Evolutionary conservation across 2,329 filamentous ascomycete species (phyloP).

Genomic region (Xylariaceae sp.): DNA sequence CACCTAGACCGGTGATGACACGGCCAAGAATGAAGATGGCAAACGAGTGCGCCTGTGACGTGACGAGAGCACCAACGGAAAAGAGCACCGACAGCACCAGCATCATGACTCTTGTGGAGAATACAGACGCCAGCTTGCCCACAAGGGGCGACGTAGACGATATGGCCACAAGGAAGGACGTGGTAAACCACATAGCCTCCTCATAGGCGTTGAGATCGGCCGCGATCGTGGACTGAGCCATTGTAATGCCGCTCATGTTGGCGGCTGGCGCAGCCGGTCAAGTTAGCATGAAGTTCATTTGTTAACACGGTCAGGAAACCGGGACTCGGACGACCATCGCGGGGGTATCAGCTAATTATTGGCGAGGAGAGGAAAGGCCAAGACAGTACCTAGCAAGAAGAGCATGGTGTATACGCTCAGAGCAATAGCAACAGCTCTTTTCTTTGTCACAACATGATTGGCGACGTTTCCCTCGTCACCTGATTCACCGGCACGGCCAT

Average conservation of each 20-base stretch:
- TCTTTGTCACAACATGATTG: slow-evolving; percentile 29
- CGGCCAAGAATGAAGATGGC: slow-evolving; percentile 63
- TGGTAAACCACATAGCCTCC: slow-evolving; percentile 74
- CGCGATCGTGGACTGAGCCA: slow-evolving; percentile 72
- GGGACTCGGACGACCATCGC: background rate
- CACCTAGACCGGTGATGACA: slow-evolving; percentile 62
- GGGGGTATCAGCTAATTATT: background rate
- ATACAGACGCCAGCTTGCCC: slow-evolving; percentile 68
- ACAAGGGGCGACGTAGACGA: slow-evolving; percentile 62
- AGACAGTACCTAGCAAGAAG: slow-evolving; percentile 50
- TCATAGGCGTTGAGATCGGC: slow-evolving; percentile 69
- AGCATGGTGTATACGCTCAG: slow-evolving; percentile 52
- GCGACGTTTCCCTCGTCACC: slow-evolving; percentile 24
- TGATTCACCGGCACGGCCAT: background rate
- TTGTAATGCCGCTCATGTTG: slow-evolving; percentile 78
- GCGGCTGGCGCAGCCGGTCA: slow-evolving; percentile 36
- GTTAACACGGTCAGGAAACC: background rate
- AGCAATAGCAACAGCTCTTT: slow-evolving; percentile 42
- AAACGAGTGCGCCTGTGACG: slow-evolving; percentile 55
- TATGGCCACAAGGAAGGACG: slow-evolving; percentile 61
- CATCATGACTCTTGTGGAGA: slow-evolving; percentile 62
- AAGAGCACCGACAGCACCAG: slow-evolving; percentile 55
- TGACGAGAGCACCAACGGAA: slow-evolving; percentile 58
- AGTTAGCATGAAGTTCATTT: background rate
- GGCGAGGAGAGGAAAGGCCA: background rate